Evolutionary conservation across 2,329 filamentous ascomycete species (phyloP).

Genomic region (Trichophyton simii): DNA sequence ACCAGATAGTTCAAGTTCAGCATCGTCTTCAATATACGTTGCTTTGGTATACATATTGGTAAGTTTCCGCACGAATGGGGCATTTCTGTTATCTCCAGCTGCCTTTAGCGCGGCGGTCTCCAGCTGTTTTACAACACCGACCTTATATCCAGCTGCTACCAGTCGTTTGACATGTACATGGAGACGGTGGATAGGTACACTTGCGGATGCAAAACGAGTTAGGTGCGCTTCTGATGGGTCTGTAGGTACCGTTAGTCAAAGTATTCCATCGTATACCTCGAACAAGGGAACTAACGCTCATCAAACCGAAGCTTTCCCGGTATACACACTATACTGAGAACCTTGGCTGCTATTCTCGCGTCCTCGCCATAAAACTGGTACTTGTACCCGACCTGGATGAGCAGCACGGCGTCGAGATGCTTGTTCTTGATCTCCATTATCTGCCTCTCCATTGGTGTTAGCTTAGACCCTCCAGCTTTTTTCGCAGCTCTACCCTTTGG

Average conservation of each 20-base stretch:
- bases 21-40: slow-evolving; percentile 79
- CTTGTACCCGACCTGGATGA: slow-evolving; percentile 96
- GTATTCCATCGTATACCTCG: slow-evolving; percentile 8
- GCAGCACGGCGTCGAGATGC: slow-evolving; percentile 76
- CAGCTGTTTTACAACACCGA: slow-evolving; percentile 85
- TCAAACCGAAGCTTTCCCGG: slow-evolving; percentile 91
- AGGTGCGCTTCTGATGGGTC: slow-evolving; percentile 84
- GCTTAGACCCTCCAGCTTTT: slow-evolving; percentile 67
- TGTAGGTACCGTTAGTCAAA: slow-evolving; percentile 17
- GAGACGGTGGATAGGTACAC: slow-evolving; percentile 81
- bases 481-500: slow-evolving; percentile 40
- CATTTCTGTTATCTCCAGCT: slow-evolving; percentile 83
- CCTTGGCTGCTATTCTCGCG: slow-evolving; percentile 75
- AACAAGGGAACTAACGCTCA: slow-evolving; percentile 48
- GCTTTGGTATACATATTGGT: slow-evolving; percentile 97
- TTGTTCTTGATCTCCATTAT: slow-evolving; percentile 88
- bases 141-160: slow-evolving; percentile 85
- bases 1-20: slow-evolving; percentile 54
- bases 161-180: slow-evolving; percentile 90
- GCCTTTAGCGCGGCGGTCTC: slow-evolving; percentile 95
- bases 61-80: slow-evolving; percentile 81
- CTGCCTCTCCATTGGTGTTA: slow-evolving; percentile 90
- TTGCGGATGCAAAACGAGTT: slow-evolving; percentile 85
- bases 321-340: slow-evolving; percentile 89
- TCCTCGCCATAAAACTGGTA: slow-evolving; percentile 96